Evolutionary conservation across 352 stramenopile species (phyloP), one percentile per base, ranked within the genome.

Genomic region (Phytopythium sindhum): DNA sequence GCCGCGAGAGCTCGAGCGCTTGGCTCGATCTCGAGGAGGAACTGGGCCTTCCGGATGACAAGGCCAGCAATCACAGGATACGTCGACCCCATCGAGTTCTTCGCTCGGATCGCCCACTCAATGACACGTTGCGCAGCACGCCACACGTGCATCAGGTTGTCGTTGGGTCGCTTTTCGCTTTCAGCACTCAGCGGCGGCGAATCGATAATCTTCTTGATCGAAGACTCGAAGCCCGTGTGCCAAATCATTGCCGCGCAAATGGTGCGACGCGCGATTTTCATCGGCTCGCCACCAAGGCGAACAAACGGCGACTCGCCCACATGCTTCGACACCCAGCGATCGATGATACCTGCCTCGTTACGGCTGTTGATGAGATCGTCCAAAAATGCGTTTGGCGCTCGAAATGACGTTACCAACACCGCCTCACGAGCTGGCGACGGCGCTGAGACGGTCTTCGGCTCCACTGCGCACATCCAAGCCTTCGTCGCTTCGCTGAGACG

Each of bases 141-240:
- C 89, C 89, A 97, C n/a, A 96, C 93, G 60, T 95, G 83, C 81
- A 94, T 95, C 54, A 97, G 74, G 44, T 91, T 96, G n/a, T 95
- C 84, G 53, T 93, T 81, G 12, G 89, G 89, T 35, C 88, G 81
- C 58, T 88, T 60, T 58, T 95, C 88, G 60, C 86, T 91, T 55
- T 76, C 72, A 0, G 62, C 60, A 52, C 84, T 74, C 24, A 72
- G 70, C 21, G 87, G 67, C 23, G 60, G 59, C 59, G 81, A 81
- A 1, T 85, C 74, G 31, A 86, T 51, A 55, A 89, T 74, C 35
- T 84, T 83, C 33, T 80, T 81, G 45, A 93, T 81, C 45, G 67
- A 78, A 29, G 50, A 72, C 52, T 90, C 66, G 55, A 89, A 91
- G 15, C 88, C 88, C 24, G 75, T 94, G 69, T 97, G 89, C 87